Conservation (phyloP, 2,329 filamentous ascomycete species). For the Alternaria longipes region DNA sequence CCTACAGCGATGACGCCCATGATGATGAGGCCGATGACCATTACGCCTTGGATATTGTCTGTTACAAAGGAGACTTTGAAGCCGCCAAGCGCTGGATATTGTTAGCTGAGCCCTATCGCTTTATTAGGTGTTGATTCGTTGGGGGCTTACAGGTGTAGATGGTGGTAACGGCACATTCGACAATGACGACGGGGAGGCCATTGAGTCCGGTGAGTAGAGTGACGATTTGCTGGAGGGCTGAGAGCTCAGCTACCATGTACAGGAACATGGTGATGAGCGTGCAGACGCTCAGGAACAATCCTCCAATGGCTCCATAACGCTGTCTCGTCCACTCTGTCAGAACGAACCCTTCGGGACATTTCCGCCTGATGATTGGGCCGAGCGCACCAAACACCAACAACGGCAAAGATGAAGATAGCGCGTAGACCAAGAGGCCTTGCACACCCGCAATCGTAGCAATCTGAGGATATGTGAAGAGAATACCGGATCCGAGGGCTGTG, state of each 20-base stretch:
- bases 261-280: slow-evolving; percentile 83
- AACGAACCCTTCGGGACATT: slow-evolving; percentile 85
- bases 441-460: slow-evolving; percentile 81
- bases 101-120: not conserved
- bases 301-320: slow-evolving; percentile 74
- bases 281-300: slow-evolving; percentile 78
- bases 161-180: slow-evolving; percentile 79
- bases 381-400: slow-evolving; percentile 77
- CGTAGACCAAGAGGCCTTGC: slow-evolving; percentile 80
- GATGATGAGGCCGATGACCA: slow-evolving; percentile 79
- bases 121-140: not conserved
- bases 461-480: slow-evolving; percentile 83
- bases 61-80: slow-evolving; percentile 87
- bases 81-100: slow-evolving; percentile 71
- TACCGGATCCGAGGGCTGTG: slow-evolving; percentile 81
- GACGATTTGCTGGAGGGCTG: slow-evolving; percentile 81
- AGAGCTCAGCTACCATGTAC: slow-evolving; percentile 88
- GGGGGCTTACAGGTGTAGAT: slow-evolving; percentile 76
- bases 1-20: slow-evolving; percentile 82
- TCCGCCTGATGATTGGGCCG: slow-evolving; percentile 78
- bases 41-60: slow-evolving; percentile 80
- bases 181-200: slow-evolving; percentile 77
- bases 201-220: slow-evolving; percentile 77
- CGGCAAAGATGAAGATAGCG: slow-evolving; percentile 75
- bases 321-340: slow-evolving; percentile 85